Conservation (phyloP, 805 yeast species). For the Cyberlindnera maclurae region DNA sequence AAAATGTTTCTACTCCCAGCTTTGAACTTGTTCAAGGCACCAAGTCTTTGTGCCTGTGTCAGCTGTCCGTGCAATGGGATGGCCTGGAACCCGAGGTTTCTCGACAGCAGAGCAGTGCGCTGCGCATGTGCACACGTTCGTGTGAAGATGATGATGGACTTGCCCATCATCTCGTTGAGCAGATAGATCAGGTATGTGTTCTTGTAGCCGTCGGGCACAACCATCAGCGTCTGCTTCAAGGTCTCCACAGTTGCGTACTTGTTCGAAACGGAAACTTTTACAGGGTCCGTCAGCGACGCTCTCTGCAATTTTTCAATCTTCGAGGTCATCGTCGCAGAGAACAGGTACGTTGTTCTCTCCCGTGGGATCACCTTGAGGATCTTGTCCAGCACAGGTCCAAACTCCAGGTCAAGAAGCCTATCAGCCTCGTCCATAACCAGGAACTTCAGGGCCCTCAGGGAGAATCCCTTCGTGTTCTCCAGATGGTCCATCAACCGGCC, state of each 20-base stretch:
- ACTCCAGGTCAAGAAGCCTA: slow-evolving; percentile 89
- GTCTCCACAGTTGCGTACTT: slow-evolving; percentile 93
- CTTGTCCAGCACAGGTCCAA: slow-evolving; percentile 89
- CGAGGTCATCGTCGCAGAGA: slow-evolving; percentile 96
- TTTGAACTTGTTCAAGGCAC: slow-evolving; percentile 74
- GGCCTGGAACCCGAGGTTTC: slow-evolving; percentile 79
- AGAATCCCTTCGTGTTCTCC: slow-evolving; percentile 87
- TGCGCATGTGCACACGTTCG: slow-evolving; percentile 95
- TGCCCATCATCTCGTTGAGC: slow-evolving; percentile 76
- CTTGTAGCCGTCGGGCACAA: slow-evolving; percentile 87
- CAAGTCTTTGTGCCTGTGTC: slow-evolving; percentile 76
- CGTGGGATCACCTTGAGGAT: slow-evolving; percentile 79
- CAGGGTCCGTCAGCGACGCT: slow-evolving; percentile 85
- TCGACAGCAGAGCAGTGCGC: slow-evolving; percentile 73
- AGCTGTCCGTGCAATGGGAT: slow-evolving; percentile 93
- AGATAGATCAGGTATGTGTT: slow-evolving; percentile 81
- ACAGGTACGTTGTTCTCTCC: slow-evolving; percentile 76
- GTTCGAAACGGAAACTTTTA: slow-evolving; percentile 80
- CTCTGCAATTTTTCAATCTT: slow-evolving; percentile 92
- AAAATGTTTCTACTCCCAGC: slow-evolving; percentile 61
- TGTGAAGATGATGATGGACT: slow-evolving; percentile 82
- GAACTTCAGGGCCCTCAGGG: slow-evolving; percentile 67
- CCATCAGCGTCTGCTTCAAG: slow-evolving; percentile 80
- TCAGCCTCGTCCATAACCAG: slow-evolving; percentile 97
- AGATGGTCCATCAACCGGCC: slow-evolving; percentile 91